Conservation (phyloP, 306 rosid species). For the Prosopis cineraria region DNA sequence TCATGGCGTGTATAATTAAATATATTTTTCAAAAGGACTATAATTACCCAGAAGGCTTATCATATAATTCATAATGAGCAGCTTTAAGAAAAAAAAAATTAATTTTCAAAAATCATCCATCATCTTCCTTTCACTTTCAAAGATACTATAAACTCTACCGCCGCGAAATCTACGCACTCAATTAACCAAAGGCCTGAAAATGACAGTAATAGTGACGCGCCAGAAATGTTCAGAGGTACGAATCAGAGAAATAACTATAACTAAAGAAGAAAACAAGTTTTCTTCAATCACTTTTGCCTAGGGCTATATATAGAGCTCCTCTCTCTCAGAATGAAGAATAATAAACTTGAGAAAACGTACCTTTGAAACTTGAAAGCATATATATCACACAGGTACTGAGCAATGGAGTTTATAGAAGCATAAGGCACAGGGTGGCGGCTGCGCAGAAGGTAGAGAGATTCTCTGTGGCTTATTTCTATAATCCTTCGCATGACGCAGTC, state of each 20-base stretch:
- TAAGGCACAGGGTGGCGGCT: conserved; percentile 58
- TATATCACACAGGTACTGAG: conserved; percentile 57
- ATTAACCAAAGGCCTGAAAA: not conserved
- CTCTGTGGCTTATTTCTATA: conserved; percentile 70
- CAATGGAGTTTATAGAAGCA: conserved; percentile 71
- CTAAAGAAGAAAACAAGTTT: not conserved
- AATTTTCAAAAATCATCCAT: not conserved
- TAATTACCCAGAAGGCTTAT: not conserved
- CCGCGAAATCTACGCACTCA: not conserved
- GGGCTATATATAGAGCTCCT: too few species aligned
- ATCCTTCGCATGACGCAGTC: conserved; percentile 52
- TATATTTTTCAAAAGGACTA: not conserved
- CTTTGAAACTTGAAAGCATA: not conserved
- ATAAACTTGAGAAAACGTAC: not conserved
- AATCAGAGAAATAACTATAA: not conserved
- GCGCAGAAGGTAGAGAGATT: conserved; percentile 53
- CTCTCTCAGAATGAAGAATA: not conserved
- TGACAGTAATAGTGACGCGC: not conserved
- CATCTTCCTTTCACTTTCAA: not conserved
- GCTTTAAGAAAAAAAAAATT: too few species aligned
- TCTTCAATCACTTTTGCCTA: too few species aligned
- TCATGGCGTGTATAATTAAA: not conserved
- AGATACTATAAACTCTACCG: too few species aligned
- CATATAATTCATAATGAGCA: not conserved
- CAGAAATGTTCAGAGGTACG: not conserved